phyloP scores from a whole-genome alignment of 441 rosid genomes.

The Pelargonium fulgidum region DNA sequence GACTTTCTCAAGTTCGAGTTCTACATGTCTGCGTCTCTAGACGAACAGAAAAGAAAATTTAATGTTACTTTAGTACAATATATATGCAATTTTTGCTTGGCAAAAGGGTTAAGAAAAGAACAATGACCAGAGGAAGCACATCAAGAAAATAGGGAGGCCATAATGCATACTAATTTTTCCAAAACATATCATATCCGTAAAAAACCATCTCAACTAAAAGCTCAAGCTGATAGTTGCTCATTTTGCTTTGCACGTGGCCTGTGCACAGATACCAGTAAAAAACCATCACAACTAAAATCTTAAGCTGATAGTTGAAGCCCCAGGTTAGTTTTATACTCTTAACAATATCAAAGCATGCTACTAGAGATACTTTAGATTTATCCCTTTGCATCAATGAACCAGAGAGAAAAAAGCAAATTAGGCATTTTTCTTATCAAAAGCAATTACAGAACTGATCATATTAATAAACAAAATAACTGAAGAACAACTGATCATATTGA shows the following conservation, averaged over 20 bases:
- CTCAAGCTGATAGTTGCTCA: too few species aligned
- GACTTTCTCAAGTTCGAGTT: constrained; percentile 63
- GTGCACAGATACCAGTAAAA: too few species aligned
- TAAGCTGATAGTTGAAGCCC: too few species aligned
- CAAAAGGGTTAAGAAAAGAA: neutral
- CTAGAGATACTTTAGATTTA: neutral
- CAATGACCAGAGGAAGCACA: too few species aligned
- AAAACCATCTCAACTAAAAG: too few species aligned
- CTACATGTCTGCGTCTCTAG: constrained; percentile 67
- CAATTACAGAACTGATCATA: neutral
- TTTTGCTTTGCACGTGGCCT: too few species aligned
- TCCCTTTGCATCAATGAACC: constrained; percentile 1
- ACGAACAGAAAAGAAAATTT: constrained; percentile 17
- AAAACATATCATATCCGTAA: too few species aligned
- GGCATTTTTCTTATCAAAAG: neutral
- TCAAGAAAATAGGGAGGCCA: too few species aligned
- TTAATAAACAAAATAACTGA: constrained; percentile 11
- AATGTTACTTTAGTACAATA: neutral
- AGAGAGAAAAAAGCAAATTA: too few species aligned
- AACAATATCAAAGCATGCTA: neutral
- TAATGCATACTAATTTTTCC: too few species aligned
- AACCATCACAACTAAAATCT: too few species aligned
- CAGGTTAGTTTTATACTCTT: too few species aligned
- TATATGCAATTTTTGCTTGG: neutral
- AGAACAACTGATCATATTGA: neutral